Percentiles rank a stretch among this genome's conserved stretches.
These are phyloP conservation scores for Phragmites australis DNA, from an alignment of 176 grass and related monocot species.

Conservation along the genomic window DNA sequence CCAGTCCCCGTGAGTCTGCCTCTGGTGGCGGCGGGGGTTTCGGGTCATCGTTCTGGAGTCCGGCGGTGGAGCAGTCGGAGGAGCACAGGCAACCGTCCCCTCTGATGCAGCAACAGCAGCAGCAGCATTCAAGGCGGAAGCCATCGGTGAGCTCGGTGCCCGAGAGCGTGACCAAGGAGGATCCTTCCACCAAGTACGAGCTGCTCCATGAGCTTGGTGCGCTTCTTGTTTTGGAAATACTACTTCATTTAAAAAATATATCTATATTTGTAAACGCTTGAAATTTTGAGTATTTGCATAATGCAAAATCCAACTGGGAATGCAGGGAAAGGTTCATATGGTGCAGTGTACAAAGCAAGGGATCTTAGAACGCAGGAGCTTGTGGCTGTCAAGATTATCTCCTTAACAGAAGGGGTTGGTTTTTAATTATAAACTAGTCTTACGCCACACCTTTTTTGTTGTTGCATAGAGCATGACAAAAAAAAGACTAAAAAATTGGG, in stretches of 20 bases:
- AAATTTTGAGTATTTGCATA: slow-evolving; percentile 30
- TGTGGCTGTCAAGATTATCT: slow-evolving; percentile 98
- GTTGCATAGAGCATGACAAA: too few species aligned
- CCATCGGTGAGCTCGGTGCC: slow-evolving; percentile 81
- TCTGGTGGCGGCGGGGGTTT: slow-evolving; percentile 59
- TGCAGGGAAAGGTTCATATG: slow-evolving; percentile 99
- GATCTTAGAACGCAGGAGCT: slow-evolving; percentile 95
- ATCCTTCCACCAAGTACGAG: slow-evolving; percentile 95
- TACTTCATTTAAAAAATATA: slow-evolving; percentile 15
- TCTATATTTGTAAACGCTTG: slow-evolving; percentile 12
- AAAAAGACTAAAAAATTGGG: too few species aligned
- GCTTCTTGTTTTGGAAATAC: slow-evolving; percentile 40
- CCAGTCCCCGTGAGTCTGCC: slow-evolving; percentile 35
- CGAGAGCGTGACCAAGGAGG: slow-evolving; percentile 77
- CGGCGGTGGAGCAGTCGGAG: slow-evolving; percentile 35
- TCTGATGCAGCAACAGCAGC: slow-evolving; percentile 55
- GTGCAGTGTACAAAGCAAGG: slow-evolving; percentile 98
- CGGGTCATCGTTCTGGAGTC: slow-evolving; percentile 76
- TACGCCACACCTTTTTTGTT: too few species aligned
- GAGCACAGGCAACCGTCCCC: slow-evolving; percentile 46
- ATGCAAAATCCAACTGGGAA: slow-evolving; percentile 33
- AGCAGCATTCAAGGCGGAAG: slow-evolving; percentile 66
- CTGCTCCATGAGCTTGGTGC: slow-evolving; percentile 96
- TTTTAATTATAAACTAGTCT: slow-evolving; percentile 16
- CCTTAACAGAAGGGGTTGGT: slow-evolving; percentile 92